phyloP scores from a whole-genome alignment of 371 early-diverging fungal genomes.

The Lichtheimia ornata region DNA sequence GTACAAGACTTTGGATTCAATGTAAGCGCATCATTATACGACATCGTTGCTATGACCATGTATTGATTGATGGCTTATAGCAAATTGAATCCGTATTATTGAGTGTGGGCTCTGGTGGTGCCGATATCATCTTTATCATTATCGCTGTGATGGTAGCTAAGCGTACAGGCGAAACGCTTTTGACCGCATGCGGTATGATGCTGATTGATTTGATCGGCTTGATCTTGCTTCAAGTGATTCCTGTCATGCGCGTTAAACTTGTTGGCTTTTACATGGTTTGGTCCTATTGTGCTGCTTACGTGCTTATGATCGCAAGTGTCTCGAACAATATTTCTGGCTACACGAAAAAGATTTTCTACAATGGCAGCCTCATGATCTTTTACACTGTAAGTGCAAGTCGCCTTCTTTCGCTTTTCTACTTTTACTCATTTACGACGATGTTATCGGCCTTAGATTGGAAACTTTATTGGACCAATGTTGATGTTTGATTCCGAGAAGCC shows the following conservation, averaged over 20 bases:
- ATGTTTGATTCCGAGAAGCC: constrained; percentile 21
- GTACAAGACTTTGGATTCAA: constrained; percentile 35
- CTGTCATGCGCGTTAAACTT: constrained; percentile 26
- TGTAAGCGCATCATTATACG: constrained; percentile 18
- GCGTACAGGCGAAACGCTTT: constrained; percentile 24
- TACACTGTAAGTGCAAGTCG: constrained; percentile 15
- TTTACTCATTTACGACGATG: neutral
- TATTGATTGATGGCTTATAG: constrained; percentile 12
- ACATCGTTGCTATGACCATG: neutral
- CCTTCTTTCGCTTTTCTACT: neutral
- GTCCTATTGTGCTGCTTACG: constrained; percentile 28
- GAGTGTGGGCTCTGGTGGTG: constrained; percentile 26
- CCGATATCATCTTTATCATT: constrained; percentile 32
- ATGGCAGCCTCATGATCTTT: constrained; percentile 31
- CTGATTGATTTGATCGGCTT: constrained; percentile 31
- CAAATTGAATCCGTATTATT: constrained; percentile 32
- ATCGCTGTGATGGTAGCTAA: constrained; percentile 16
- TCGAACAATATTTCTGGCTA: constrained; percentile 24
- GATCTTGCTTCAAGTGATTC: constrained; percentile 32
- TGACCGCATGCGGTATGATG: constrained; percentile 26
- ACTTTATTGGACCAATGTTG: constrained; percentile 25
- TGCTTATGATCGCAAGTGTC: constrained; percentile 25
- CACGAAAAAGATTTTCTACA: constrained; percentile 30
- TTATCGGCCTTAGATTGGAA: constrained; percentile 15
- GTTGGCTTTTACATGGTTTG: constrained; percentile 31